Conservation (phyloP, 805 yeast genomes). For the Starmerella stigmatis region DNA sequence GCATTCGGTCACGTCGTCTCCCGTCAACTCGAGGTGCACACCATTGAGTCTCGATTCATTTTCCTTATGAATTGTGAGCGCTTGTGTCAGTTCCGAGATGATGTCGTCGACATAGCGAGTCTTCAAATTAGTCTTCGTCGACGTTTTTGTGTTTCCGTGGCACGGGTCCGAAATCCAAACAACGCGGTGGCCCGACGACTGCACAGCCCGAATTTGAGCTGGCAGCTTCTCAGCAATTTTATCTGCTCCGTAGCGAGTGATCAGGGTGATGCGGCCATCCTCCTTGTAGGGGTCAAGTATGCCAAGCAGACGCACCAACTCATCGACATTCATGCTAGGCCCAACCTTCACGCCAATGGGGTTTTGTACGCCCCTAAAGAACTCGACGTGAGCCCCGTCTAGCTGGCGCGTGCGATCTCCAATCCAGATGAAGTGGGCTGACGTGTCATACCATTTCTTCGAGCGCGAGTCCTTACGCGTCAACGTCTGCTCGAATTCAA, state of each 20-base stretch:
- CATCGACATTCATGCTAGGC: conserved; percentile 34
- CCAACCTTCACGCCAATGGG: conserved; percentile 39
- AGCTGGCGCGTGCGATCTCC: conserved; percentile 38
- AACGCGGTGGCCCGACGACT: conserved; percentile 32
- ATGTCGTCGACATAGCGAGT: conserved; percentile 38
- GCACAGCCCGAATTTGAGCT: conserved; percentile 33
- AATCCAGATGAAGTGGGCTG: conserved; percentile 38
- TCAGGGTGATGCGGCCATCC: conserved; percentile 35
- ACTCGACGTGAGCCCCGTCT: conserved; percentile 39
- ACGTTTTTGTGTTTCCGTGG: conserved; percentile 37
- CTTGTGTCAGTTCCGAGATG: conserved; percentile 32
- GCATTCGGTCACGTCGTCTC: conserved; percentile 38
- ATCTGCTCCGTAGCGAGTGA: conserved; percentile 35
- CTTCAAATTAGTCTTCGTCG: conserved; percentile 33
- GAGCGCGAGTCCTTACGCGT: conserved; percentile 30
- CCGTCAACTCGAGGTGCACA: conserved; percentile 36
- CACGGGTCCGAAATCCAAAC: conserved; percentile 40
- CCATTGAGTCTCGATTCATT: conserved; percentile 32
- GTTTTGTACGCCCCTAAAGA: conserved; percentile 35
- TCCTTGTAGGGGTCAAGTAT: conserved; percentile 34
- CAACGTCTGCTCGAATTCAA: conserved; percentile 36
- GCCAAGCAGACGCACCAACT: conserved; percentile 32
- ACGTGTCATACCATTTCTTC: conserved; percentile 33
- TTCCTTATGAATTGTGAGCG: conserved; percentile 32
- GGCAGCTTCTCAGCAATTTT: conserved; percentile 33